Evolutionary conservation across 257 asterid genomes (phyloP), one percentile per base, ranked within the genome.

Genomic region (Nicotiana noctiflora): DNA sequence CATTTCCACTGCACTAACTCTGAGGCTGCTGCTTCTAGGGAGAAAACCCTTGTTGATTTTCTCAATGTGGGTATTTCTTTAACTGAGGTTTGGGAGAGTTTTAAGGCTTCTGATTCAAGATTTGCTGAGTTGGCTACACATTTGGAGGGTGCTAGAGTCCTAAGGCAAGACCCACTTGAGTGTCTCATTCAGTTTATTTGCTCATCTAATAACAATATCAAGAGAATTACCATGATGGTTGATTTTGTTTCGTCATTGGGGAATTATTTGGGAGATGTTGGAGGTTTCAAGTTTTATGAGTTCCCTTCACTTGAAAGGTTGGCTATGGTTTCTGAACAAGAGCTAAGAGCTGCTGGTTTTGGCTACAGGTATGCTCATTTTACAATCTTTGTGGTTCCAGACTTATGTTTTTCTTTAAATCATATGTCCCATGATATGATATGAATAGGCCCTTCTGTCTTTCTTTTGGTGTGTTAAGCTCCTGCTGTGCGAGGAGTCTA

Each of bases 101-200:
- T 95, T 81, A 90, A 82, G 92, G 92, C 85, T 77, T 84, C 86
- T 49, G 99, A 95, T 86, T 84, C 84, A 79, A 89, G 97, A 88
- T 95, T 95, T 86, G 90, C 91, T 40, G 91, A 89, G 85, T 88
- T 93, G 84, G 92, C 97, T 8, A 32, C 57, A 75, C 83, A 86
- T 90, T 82, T 95, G 87, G 90, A 83, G 83, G 99, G 99, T 53
- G 98, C 97, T 81, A 91, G 99, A 89, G 99, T 95, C 51, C 82
- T 95, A 52, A 86, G 97, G 85, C 99, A 95, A 86, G 97, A 92
- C 14, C 98, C 98, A 10, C 81, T 95, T 85, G 99, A 93, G 93
- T 93, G 99, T 80, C 88, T 95, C 74, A 81, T 93, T 82, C 98
- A 95, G 79, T 95, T 95, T 77, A 91, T 95, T 85, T 95, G 99